Conservation (phyloP, 2,329 filamentous ascomycete genomes). For the Alternaria arbusti region DNA sequence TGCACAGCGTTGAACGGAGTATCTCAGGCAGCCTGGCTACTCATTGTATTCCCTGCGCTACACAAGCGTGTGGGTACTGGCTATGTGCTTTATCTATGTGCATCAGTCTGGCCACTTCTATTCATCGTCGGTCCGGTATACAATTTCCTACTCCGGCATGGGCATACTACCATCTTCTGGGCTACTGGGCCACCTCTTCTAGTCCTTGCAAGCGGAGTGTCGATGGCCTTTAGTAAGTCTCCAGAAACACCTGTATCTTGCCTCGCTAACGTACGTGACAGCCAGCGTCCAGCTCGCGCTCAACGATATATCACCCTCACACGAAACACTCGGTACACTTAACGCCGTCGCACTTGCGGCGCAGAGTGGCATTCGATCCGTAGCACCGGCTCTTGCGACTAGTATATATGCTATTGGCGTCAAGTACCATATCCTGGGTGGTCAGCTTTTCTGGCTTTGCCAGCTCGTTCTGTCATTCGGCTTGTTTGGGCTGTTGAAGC, state of each 20-base stretch:
- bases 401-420: constrained; percentile 73
- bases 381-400: constrained; percentile 70
- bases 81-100: constrained; percentile 66
- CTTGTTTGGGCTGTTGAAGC: constrained; percentile 19
- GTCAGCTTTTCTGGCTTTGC: constrained; percentile 71
- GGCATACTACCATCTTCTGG: constrained; percentile 63
- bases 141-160: constrained; percentile 62
- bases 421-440: constrained; percentile 64
- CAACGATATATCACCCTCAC: constrained; percentile 74
- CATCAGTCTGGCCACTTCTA: constrained; percentile 67
- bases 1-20: constrained; percentile 70
- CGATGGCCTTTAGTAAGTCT: constrained; percentile 54
- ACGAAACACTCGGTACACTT: constrained; percentile 70
- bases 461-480: constrained; percentile 48
- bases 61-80: constrained; percentile 72
- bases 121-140: constrained; percentile 62
- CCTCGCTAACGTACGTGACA: constrained; percentile 19
- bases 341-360: constrained; percentile 73
- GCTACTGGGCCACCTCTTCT: constrained; percentile 43
- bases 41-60: constrained; percentile 71
- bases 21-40: constrained; percentile 73
- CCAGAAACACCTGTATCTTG: not conserved
- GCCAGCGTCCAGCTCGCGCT: constrained; percentile 73
- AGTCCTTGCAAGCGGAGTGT: constrained; percentile 4
- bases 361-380: constrained; percentile 66